Conservation (phyloP, 805 yeast species). For the Ogataea minuta region DNA sequence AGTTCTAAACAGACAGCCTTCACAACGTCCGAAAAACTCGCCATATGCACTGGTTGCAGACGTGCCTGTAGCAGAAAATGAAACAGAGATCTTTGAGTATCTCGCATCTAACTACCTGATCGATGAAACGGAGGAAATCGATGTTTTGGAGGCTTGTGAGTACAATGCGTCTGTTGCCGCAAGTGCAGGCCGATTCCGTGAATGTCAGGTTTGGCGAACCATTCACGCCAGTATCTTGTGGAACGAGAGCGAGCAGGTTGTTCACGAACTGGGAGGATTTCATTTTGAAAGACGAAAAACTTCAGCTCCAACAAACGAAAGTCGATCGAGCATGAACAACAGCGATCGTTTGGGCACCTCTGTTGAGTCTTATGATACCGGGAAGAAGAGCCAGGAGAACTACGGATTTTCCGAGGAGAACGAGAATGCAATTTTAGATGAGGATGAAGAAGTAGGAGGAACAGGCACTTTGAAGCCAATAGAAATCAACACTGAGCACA, state of each 20-base stretch:
- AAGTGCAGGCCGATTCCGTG: slow-evolving; percentile 48
- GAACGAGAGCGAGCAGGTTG: slow-evolving; percentile 19
- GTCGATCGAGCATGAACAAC: slow-evolving; percentile 22
- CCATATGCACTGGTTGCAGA: slow-evolving; percentile 42
- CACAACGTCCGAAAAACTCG: slow-evolving; percentile 16
- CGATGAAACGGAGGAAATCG: slow-evolving; percentile 46
- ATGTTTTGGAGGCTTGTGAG: slow-evolving; percentile 52
- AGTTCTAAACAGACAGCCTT: slow-evolving; percentile 16
- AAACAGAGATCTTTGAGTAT: slow-evolving; percentile 43
- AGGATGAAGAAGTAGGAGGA: slow-evolving; percentile 18
- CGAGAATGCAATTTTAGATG: slow-evolving; percentile 28
- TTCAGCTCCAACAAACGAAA: slow-evolving; percentile 21
- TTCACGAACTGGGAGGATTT: slow-evolving; percentile 19
- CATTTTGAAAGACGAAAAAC: slow-evolving; percentile 11
- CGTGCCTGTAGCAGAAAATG: slow-evolving; percentile 43
- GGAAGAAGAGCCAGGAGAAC: slow-evolving; percentile 1
- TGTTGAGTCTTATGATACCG: slow-evolving; percentile 15
- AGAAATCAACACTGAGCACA: slow-evolving; percentile 16
- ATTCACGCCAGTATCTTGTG: slow-evolving; percentile 48
- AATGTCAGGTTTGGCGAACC: slow-evolving; percentile 63
- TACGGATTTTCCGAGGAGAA: slow-evolving; percentile 11
- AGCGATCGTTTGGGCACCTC: slow-evolving; percentile 26
- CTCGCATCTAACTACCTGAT: slow-evolving; percentile 50
- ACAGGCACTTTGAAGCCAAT: slow-evolving; percentile 17
- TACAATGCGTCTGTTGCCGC: slow-evolving; percentile 58